Conservation (phyloP, 2,329 filamentous ascomycete genomes). For the Huntiella abstrusa region DNA sequence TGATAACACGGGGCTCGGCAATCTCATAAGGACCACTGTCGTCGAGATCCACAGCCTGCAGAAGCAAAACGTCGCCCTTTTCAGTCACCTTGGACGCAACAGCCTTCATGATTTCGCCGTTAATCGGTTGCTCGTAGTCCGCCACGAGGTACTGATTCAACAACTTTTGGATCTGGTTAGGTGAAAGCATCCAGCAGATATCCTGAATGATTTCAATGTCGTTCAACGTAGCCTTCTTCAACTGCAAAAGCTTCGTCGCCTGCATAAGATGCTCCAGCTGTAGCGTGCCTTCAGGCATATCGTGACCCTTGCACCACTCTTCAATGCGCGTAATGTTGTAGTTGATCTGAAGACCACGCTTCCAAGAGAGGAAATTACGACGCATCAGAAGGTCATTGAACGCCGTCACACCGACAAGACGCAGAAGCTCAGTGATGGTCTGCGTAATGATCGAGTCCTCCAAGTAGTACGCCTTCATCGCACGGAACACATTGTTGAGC, state of each 20-base stretch:
- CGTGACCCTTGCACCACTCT: slow-evolving; percentile 99
- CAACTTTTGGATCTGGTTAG: slow-evolving; percentile 97
- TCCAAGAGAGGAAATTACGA: slow-evolving; percentile 97
- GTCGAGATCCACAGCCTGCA: slow-evolving; percentile 95
- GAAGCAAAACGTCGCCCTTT: slow-evolving; percentile 87
- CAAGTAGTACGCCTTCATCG: slow-evolving; percentile 96
- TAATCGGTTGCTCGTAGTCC: slow-evolving; percentile 98
- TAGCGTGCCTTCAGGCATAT: slow-evolving; percentile 95
- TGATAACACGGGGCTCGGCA: slow-evolving; percentile 88
- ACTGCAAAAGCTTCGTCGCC: slow-evolving; percentile 91
- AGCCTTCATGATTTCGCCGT: slow-evolving; percentile 99
- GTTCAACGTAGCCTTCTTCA: slow-evolving; percentile 97
- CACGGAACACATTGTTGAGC: slow-evolving; percentile 91
- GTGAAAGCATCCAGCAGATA: slow-evolving; percentile 99
- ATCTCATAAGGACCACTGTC: slow-evolving; percentile 98
- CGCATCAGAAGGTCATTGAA: slow-evolving; percentile 98
- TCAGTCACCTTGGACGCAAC: slow-evolving; percentile 92
- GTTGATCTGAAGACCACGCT: slow-evolving; percentile 96
- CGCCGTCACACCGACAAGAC: slow-evolving; percentile 85
- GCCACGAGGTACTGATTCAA: slow-evolving; percentile 97
- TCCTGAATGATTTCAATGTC: slow-evolving; percentile 99
- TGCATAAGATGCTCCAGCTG: slow-evolving; percentile 98
- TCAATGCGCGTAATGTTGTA: slow-evolving; percentile 99
- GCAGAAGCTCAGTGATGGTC: slow-evolving; percentile 81
- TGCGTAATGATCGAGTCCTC: slow-evolving; percentile 94